Evolutionary conservation across 2,329 filamentous ascomycete species (phyloP), one percentile per base, ranked within the genome.

Genomic region (Niveomyces coronatus): DNA sequence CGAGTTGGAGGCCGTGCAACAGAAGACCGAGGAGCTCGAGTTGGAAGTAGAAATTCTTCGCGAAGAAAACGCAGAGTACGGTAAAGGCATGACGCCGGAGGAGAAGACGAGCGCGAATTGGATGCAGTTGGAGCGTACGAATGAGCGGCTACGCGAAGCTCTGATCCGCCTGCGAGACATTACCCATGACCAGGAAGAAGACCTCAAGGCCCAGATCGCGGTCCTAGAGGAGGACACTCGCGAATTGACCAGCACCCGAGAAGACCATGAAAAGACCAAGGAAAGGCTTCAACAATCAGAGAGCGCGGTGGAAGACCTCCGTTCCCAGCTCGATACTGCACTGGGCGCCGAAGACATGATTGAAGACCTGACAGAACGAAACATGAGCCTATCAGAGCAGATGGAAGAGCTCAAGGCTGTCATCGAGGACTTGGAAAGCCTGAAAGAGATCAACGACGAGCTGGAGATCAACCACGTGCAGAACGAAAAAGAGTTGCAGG

Each of bases 391-490:
- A 54, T 78, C 80, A 24, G 85, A 94, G 56, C 76, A 86, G 53
- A 79, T 95, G 30, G 82, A 86, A 44, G 82, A 94, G 53, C 72
- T 95, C 36, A 82, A 82, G 51, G 77, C 77, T 14, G 78, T 82
- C 7, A 82, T 96, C 44, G 82, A 88, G 45, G 89, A 96, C 47
- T 71, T 96, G 9, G 86, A 95, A 57, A 85, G 76, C 43, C 64
- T 96, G 37, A 88, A 87, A 55, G 89, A 98, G 54, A 78, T 96
- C 49, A 93, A 86, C 49, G 88, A 96, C 52, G 91, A 98, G 60
- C 76, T 98, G 4, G 88, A 95, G 56, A 75, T 85, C 50, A 94
- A 94, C 53, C 88, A 95, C 53, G 76, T 91, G 4, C 87, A 95
- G 53, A 85, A 87, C 24, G 85, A 94, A 56, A 94, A 89, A 57